Base-by-base conservation (phyloP, 2,329 filamentous ascomycete genomes). In the Dactylellina cionopaga region DNA sequence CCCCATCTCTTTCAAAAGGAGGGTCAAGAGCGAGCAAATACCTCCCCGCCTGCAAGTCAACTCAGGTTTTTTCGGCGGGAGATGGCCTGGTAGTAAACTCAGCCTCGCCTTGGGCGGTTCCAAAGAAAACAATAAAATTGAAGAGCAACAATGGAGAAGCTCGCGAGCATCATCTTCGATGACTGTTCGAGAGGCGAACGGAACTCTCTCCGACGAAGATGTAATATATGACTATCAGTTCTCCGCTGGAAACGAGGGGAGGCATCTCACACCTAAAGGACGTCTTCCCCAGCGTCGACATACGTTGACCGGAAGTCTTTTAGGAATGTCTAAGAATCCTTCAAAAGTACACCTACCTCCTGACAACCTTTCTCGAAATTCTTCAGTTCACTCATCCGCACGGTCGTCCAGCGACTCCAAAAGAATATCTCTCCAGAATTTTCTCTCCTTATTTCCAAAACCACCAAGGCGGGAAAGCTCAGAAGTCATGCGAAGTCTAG, bases 61-160 rank as follows among this genome's bases (percentile, higher is more conserved):
- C 33, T 62, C 55, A 17, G 65, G 65, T n/a, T 70, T 70, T 56
- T 70, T 70, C n/a, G 65, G 65, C 19, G 49, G 55, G 1, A 44
- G 43, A 5, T 70, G 62, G 9, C 49, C 19, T 2, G 41, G 31
- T 1, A 70, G 65, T 27, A 70, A 70, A 29, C 19, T 58, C 13
- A 60, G 49, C n/a, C 65, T 70, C 11, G 17, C 22, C n/a, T 17
- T 56, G 1, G 19, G 39, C 1, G 56, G 47, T 49, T 37, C 54
- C 1, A 55, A 49, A 22, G 35, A 25, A 5, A 47, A 39, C n/a
- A 43, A 24, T 10, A 47, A 29, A 15, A 15, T 10, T 25, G 25
- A 11, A 2, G 65, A 70, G 11, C 31, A 54, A 1, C 47, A 55
- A 47, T 70, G 65, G 65, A 31, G 56, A 11, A 62, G 56, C 13